A percentile compares a stretch with the other conserved stretches of the same genome.
Conservation (phyloP, 2,329 filamentous ascomycete species). For the Ceratocystis albifundus region DNA sequence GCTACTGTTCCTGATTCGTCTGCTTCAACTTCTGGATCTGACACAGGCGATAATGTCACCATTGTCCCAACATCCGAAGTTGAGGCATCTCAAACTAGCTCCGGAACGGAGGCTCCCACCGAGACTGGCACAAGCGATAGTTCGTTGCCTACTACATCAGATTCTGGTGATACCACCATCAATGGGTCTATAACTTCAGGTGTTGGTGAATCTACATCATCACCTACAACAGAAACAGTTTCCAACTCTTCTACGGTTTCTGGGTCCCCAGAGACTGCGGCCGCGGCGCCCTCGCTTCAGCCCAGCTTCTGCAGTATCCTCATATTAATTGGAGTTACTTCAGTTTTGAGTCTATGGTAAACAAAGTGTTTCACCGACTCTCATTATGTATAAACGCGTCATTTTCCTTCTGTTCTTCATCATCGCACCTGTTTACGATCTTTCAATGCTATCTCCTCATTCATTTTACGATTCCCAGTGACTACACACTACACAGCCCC, state of each 20-base stretch:
- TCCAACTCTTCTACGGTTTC: background rate
- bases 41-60: background rate
- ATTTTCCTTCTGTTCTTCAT: background rate
- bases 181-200: background rate
- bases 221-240: background rate
- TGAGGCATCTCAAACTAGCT: background rate
- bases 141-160: background rate
- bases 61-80: background rate
- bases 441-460: background rate
- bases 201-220: background rate
- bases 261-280: background rate
- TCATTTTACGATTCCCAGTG: background rate
- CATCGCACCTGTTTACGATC: background rate
- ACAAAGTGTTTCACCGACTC: background rate
- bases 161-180: background rate
- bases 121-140: background rate
- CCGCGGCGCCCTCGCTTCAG: background rate
- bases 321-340: background rate
- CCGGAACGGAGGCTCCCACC: background rate
- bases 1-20: background rate
- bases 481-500: too few relatives aligned
- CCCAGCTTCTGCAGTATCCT: background rate
- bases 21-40: background rate
- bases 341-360: constrained; percentile 9
- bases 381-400: background rate